A percentile compares a stretch with the other conserved stretches of the same genome.
Evolutionary conservation across 2,329 filamentous ascomycete species (phyloP).

Genomic region (Beauveria bassiana): DNA sequence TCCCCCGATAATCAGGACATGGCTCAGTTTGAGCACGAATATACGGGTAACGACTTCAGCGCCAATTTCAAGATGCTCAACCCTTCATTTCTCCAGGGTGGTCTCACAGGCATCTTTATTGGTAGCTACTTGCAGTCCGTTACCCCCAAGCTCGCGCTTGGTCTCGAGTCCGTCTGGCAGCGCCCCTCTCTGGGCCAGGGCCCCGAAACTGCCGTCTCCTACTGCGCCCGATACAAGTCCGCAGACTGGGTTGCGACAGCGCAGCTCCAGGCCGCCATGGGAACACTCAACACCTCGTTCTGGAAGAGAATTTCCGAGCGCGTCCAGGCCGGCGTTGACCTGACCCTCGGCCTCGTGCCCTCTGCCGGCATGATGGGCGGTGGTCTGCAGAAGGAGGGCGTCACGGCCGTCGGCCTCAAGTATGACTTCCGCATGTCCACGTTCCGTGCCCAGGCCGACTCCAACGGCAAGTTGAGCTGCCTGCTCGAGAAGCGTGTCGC

Average conservation of each 20-base stretch:
- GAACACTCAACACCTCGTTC: slow-evolving; percentile 83
- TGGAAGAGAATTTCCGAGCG: slow-evolving; percentile 90
- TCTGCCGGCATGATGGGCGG: slow-evolving; percentile 65
- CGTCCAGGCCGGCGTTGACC: slow-evolving; percentile 91
- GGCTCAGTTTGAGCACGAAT: slow-evolving; percentile 92
- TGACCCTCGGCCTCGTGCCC: slow-evolving; percentile 76
- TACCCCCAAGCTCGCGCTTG: slow-evolving; percentile 78
- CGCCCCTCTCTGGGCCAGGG: slow-evolving; percentile 74
- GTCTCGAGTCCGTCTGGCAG: slow-evolving; percentile 91
- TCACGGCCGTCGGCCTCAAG: slow-evolving; percentile 88
- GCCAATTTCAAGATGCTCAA: slow-evolving; percentile 91
- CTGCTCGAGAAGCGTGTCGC: slow-evolving; percentile 93
- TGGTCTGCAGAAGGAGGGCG: slow-evolving; percentile 72
- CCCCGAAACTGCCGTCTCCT: slow-evolving; percentile 86
- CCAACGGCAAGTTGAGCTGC: slow-evolving; percentile 86
- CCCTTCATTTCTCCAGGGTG: slow-evolving; percentile 87
- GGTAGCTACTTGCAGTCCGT: slow-evolving; percentile 92
- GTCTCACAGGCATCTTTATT: slow-evolving; percentile 89
- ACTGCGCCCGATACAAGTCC: slow-evolving; percentile 85
- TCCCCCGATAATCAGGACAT: slow-evolving; percentile 76
- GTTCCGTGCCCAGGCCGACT: slow-evolving; percentile 93
- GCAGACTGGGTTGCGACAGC: slow-evolving; percentile 88
- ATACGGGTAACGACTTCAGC: slow-evolving; percentile 86
- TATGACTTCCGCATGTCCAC: slow-evolving; percentile 96
- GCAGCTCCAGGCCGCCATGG: slow-evolving; percentile 75